Base-by-base conservation (phyloP, 371 early-diverging fungal genomes). In the Massospora cicadina region DNA sequence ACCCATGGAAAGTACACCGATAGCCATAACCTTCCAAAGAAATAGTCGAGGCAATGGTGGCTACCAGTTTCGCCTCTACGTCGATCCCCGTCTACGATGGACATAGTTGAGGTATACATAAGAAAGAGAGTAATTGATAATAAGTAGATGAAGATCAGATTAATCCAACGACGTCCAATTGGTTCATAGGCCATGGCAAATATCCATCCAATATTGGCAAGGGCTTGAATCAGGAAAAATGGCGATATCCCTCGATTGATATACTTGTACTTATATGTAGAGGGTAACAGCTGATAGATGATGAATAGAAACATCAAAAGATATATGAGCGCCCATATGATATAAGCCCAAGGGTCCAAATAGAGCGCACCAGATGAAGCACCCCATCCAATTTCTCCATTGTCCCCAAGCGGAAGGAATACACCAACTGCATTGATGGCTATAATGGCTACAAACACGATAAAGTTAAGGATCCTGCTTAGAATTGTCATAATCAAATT, bases 241-340 rank as follows among this genome's bases (percentile, higher is more conserved):
- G 57, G 57, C 25, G 57, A 57, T 57, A 57, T 57, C 10, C 57
- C 57, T 27, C 26, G 57, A 27, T 57, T 57, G 3, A 57, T 57
- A 21, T 25, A 57, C 10, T n/a, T 27, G 21, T 25, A 25, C 23
- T 57, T 57, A 26, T 25, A 57, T 21, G 57, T 57, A 26, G 21
- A 57, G 57, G 57, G 57, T 5, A 57, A 26, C 57, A 57, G 2
- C 28, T 57, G 57, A 26, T 57, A 57, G 25, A 57, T n/a, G 57
- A 2, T 27, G 28, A 57, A 57, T 10, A 26, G 12, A 27, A 57
- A 57, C 25, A 57, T 27, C 25, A 57, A 21, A 12, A 57, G 57
- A 57, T 57, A 27, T 5, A 57, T 27, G 21, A 27, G 57, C 5
- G 26, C 3, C 57, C 57, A 57, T 21, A 57, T 27, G 25, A 57